A percentile compares a stretch with the other conserved stretches of the same genome.
Evolutionary conservation across 495 filamentous ascomycete species (phyloP).

Genomic region (Jackrogersella multiformis): DNA sequence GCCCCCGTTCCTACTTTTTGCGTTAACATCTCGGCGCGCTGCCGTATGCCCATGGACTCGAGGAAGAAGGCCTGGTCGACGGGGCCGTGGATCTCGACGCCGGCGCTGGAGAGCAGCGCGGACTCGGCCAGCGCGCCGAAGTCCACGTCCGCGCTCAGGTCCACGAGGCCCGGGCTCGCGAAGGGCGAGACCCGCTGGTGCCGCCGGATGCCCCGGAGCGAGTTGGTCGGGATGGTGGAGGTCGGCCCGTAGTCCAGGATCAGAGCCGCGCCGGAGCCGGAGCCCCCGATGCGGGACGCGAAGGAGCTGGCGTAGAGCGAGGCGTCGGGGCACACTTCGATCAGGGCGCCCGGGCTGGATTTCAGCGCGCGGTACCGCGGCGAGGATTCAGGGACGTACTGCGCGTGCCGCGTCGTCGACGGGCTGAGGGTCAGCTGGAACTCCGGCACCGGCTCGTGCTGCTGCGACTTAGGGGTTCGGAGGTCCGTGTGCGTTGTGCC

Average conservation of each 20-base stretch:
- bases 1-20: constrained; percentile 48
- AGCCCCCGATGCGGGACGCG: constrained; percentile 81
- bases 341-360: constrained; percentile 65
- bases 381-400: constrained; percentile 86
- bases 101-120: constrained; percentile 74
- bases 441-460: constrained; percentile 67
- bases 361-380: constrained; percentile 80
- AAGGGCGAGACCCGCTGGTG: constrained; percentile 83
- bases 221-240: constrained; percentile 81
- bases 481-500: constrained; percentile 55
- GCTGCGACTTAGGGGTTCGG: constrained; percentile 62
- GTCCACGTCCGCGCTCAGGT: constrained; percentile 91
- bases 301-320: constrained; percentile 81
- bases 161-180: constrained; percentile 76
- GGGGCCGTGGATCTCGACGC: constrained; percentile 91
- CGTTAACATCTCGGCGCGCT: constrained; percentile 76
- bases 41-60: constrained; percentile 77
- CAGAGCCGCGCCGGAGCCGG: constrained; percentile 83
- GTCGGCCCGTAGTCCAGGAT: constrained; percentile 93
- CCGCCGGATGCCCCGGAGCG: constrained; percentile 81
- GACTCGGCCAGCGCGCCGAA: constrained; percentile 85
- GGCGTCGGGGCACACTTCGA: constrained; percentile 90
- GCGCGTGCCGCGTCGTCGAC: constrained; percentile 77
- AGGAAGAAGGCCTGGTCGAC: constrained; percentile 87
- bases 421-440: constrained; percentile 85